phyloP scores from a whole-genome alignment of 2,329 filamentous ascomycete species.

The Nemania sp. region DNA sequence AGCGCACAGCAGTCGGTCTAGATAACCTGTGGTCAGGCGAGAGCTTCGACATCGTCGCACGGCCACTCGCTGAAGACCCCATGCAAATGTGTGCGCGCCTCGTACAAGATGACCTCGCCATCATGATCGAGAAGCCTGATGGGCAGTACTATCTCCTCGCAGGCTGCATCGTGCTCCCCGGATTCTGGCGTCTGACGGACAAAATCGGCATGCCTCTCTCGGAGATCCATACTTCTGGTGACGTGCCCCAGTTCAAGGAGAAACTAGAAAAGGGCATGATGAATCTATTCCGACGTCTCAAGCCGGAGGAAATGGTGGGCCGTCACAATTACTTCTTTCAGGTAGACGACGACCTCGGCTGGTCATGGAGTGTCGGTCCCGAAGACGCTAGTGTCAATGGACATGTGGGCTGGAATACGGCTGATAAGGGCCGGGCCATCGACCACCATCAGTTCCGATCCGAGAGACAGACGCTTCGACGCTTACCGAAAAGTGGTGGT shows the following conservation, averaged over 20 bases:
- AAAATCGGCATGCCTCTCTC: constrained; percentile 84
- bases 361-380: constrained; percentile 79
- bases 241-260: constrained; percentile 64
- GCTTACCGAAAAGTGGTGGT: constrained; percentile 68
- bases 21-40: constrained; percentile 79
- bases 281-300: constrained; percentile 77
- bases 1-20: constrained; percentile 72
- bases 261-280: constrained; percentile 53
- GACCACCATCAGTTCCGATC: constrained; percentile 81
- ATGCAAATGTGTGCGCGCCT: constrained; percentile 80
- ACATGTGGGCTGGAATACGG: constrained; percentile 77
- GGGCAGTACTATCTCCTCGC: constrained; percentile 85
- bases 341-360: constrained; percentile 81
- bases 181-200: constrained; percentile 86
- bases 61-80: constrained; percentile 78
- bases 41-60: constrained; percentile 73
- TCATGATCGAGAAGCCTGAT: constrained; percentile 83
- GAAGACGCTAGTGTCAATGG: constrained; percentile 68
- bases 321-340: constrained; percentile 91
- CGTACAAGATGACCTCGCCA: constrained; percentile 83
- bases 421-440: constrained; percentile 78
- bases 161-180: constrained; percentile 79
- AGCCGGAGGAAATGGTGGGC: constrained; percentile 71
- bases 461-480: constrained; percentile 76
- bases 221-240: constrained; percentile 82